Evolutionary conservation across 495 filamentous ascomycete genomes (phyloP), one percentile per base, ranked within the genome.

Genomic region (Xylaria scruposa): DNA sequence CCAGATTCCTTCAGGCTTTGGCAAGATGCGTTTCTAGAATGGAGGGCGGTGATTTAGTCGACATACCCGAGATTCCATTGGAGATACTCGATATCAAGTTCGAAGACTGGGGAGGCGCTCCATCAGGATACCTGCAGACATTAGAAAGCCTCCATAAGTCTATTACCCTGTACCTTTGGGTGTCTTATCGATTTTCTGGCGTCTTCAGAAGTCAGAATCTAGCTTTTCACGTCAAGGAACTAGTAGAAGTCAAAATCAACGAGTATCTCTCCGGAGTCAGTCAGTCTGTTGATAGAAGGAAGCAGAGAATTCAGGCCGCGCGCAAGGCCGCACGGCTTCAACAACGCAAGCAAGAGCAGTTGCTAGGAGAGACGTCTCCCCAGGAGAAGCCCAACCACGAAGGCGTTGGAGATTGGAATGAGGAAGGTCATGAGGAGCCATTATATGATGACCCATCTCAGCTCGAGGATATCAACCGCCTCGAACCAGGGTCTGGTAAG

Each of bases 121-220:
- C 78, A 77, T 63, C 85, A 81, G 77, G 83, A 0, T 92, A 93
- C 67, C 78, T 98, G 72, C 76, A 80, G 36, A 78, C 84, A 9
- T 80, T 97, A 56, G 97, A 98, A 81, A 76, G 73, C 21, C 82
- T 98, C 29, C 97, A 99, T 81, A 94, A 92, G 77, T 83, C 88
- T 19, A 80, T 98, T 42, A 91, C 95, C 24, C 80, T 95, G 24
- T 99, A 97, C 75, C 84, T 95, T 9, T 99, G 96, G 96, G 85
- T 98, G 78, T 88, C 85, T 60, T 91, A 89, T 77, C 89, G 89
- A 15, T 91, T 88, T 77, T 85, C 90, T 13, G 93, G 94, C 63
- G 86, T 97, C 13, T 97, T 98, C 78, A 87, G 86, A 13, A 92
- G 91, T 72, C 89, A 94, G 72, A 85, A 85, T 36, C 87, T 97